Base-by-base conservation (phyloP, 257 asterid species). In the Capsicum pubescens region DNA sequence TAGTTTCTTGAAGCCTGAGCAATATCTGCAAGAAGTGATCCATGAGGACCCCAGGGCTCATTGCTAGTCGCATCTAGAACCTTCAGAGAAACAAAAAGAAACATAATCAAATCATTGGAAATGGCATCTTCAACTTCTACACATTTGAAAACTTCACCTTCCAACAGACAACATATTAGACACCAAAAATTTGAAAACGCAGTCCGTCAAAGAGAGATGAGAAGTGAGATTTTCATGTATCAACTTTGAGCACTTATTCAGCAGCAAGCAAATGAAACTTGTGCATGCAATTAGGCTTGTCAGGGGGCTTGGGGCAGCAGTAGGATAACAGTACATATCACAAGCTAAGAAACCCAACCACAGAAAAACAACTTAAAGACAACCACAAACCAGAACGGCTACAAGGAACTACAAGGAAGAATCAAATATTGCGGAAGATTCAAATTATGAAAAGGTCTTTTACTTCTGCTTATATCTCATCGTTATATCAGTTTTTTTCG, bases 21-120 rank as follows among this genome's bases (percentile, higher is more conserved):
- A 88, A 97, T 93, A 86, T 97, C 98, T 85, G 98, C 95, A 86
- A 97, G 99, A 82, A 90, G 92, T 17, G 97, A 85, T 84, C 99
- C 99, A 89, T 97, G 98, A 83, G 99, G 99, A 82, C 98, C 99
- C 99, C 99, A 95, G 72, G 98, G 93, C 92, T 97, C 99, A 84
- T 97, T 97, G 93, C 97, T 97, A 83, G 99, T 97, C 71, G 97
- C 97, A 87, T 97, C 99, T 79, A 97, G 98, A 85, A 97, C 97
- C 99, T 97, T 55, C 50, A 63, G 72, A 84, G 84, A 81, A 71
- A 21, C 84, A 82, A 74, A 72, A 52, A 50, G 64, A 32, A 19
- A 36, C 14, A 63, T 63, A 63, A 52, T 54, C 50, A 54, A 77
- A 54, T 52, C 50, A 52, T 8, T 16, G 26, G 52, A 32, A 76